These are phyloP conservation scores for Debaryomyces coudertii DNA, from an alignment of 1,139 yeast species.

Conservation along the genomic window DNA sequence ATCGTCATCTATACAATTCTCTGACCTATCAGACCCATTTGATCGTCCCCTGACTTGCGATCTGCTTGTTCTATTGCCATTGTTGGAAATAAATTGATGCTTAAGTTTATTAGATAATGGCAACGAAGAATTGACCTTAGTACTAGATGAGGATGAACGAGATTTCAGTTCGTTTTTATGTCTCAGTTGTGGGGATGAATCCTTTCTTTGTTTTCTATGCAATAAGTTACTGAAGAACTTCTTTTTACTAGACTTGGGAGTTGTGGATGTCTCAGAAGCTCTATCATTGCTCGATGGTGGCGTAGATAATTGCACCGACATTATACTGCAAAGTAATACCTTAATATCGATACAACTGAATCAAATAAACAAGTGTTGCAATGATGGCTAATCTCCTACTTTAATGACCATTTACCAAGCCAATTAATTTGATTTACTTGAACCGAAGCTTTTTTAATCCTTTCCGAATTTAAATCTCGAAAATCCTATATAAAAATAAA, in stretches of 20 bases:
- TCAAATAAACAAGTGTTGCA: background rate
- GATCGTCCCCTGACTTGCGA: background rate
- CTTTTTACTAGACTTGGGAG: conserved; percentile 4
- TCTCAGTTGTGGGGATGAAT: background rate
- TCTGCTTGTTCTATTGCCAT: background rate
- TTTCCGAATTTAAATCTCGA: background rate
- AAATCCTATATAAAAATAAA: background rate
- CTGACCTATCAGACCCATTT: background rate
- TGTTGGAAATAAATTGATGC: background rate
- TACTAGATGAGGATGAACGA: conserved; percentile 2
- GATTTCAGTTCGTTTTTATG: conserved; percentile 1
- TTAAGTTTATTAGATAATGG: conserved; percentile 4
- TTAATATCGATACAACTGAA: background rate
- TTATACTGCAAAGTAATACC: background rate
- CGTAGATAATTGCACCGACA: conserved; percentile 11
- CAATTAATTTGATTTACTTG: background rate
- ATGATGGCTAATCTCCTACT: background rate
- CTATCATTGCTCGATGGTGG: conserved; percentile 11
- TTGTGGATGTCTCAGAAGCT: conserved; percentile 2
- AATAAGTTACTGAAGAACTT: conserved; percentile 10
- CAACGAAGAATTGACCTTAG: conserved; percentile 2
- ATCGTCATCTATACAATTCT: conserved; percentile 8
- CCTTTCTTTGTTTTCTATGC: conserved; percentile 2
- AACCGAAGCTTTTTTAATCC: background rate
- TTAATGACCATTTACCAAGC: background rate